Base-by-base conservation (phyloP, 2,329 filamentous ascomycete genomes). In the Aureobasidium mangrovei region DNA sequence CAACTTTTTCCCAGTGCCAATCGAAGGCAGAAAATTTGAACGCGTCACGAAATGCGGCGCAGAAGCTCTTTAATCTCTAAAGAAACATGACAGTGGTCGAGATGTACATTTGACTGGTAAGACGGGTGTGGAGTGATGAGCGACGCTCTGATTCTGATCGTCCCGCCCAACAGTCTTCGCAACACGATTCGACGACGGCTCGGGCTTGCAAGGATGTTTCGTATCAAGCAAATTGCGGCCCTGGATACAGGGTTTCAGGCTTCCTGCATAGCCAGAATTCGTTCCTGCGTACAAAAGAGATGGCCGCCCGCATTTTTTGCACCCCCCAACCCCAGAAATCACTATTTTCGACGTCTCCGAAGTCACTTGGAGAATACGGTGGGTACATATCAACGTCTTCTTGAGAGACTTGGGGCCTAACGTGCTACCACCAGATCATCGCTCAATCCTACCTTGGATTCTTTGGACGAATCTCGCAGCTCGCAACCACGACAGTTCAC, bases 61-160 rank as follows among this genome's bases (percentile, higher is more conserved):
- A 32, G n/a, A 29, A 40, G n/a, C 7, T 10, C 35, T 51, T 31
- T 32, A 32, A 9, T 33, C 36, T 10, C 2, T 12, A 41, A 41
- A 24, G 10, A 7, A 24, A 9, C 36, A 51, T 40, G 38, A 6
- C 38, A 41, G 10, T 7, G 18, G 27, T 12, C 5, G 6, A 33
- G 47, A 51, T 51, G 47, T 51, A 41, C 47, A 41, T 51, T 41
- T 33, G 47, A 51, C 36, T 41, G 28, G 38, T 51, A 36, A 51
- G 47, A 36, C 38, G 18, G 18, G 18, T 18, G 18, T 18, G 18
- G 18, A 18, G 18, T 18, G 18, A 18, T 18, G 18, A 18, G 18
- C 18, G 18, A 18, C 18, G 18, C 18, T 18, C 18, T 35, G 27
- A 52, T 52, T 42, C 28, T 52, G 48, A 52, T 52, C 48, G 38